phyloP scores from a whole-genome alignment of 192 early-diverging fungal species.

The Backusella macrospora region DNA sequence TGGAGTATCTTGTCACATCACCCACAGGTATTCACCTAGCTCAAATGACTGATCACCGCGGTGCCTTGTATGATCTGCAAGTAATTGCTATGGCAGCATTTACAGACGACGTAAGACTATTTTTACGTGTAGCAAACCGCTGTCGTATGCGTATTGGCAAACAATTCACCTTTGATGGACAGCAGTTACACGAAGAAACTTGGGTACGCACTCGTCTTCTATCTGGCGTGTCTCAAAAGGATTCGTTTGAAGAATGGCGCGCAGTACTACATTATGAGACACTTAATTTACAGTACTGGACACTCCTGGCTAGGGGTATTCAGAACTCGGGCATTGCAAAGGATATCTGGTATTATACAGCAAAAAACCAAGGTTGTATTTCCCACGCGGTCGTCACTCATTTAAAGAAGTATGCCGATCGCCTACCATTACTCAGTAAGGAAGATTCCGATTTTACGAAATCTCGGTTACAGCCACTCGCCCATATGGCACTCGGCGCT shows the following conservation, averaged over 20 bases:
- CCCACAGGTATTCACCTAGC: conserved; percentile 53
- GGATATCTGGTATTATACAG: conserved; percentile 58
- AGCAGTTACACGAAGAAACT: conserved; percentile 27
- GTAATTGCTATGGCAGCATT: conserved; percentile 55
- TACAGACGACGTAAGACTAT: conserved; percentile 57
- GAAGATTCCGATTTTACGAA: conserved; percentile 25
- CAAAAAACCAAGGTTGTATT: conserved; percentile 47
- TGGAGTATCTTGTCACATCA: conserved; percentile 57
- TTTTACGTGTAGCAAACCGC: conserved; percentile 55
- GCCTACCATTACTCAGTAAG: conserved; percentile 28
- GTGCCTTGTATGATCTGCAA: conserved; percentile 58
- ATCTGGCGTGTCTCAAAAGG: not conserved
- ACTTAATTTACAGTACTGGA: conserved; percentile 63
- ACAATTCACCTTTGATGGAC: conserved; percentile 46
- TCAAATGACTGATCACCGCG: conserved; percentile 56
- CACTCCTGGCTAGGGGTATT: conserved; percentile 52
- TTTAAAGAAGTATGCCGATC: conserved; percentile 40
- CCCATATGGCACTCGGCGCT: conserved; percentile 49
- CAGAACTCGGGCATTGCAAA: conserved; percentile 52
- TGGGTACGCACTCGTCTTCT: conserved; percentile 9
- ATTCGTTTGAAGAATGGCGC: conserved; percentile 12
- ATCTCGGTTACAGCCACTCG: conserved; percentile 45
- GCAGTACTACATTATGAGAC: conserved; percentile 42
- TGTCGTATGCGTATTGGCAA: conserved; percentile 63
- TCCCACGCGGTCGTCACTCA: conserved; percentile 47